Percentiles rank a stretch among this genome's conserved stretches.
phyloP scores from a whole-genome alignment of 805 yeast genomes.

The Hanseniaspora hatyaiensis region DNA sequence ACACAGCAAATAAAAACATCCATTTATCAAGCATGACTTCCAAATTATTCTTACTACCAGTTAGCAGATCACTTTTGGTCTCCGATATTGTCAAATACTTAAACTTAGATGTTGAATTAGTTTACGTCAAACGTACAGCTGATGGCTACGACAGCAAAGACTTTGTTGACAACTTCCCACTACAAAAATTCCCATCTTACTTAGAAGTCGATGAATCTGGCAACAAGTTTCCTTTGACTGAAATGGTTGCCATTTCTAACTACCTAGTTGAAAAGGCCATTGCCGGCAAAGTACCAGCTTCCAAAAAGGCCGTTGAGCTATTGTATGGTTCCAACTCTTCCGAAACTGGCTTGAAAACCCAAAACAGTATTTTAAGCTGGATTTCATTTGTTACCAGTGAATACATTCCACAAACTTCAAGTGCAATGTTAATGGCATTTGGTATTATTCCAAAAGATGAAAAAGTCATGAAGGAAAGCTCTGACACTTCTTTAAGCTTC shows the following conservation, averaged over 20 bases:
- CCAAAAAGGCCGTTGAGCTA: not conserved
- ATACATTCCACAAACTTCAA: not conserved
- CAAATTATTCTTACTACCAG: constrained; percentile 3
- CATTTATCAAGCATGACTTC: not conserved
- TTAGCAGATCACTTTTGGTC: not conserved
- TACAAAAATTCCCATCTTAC: constrained; percentile 4
- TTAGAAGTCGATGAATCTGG: not conserved
- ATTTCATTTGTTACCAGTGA: not conserved
- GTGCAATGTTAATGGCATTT: not conserved
- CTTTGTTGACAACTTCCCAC: constrained; percentile 2
- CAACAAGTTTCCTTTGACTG: not conserved
- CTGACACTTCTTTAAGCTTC: not conserved
- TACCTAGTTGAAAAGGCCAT: not conserved
- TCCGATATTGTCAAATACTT: not conserved
- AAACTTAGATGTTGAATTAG: not conserved
- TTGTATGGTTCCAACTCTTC: not conserved
- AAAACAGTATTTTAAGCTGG: not conserved
- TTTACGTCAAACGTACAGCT: not conserved
- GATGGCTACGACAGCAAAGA: not conserved
- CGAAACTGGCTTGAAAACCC: not conserved
- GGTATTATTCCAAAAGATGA: not conserved
- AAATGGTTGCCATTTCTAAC: constrained; percentile 5
- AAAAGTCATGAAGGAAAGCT: not conserved
- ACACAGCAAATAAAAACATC: too few species aligned
- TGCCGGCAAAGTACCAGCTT: not conserved